These are phyloP conservation scores for Przewalskia tangutica DNA, from an alignment of 257 asterid genomes.

Conservation along the genomic window DNA sequence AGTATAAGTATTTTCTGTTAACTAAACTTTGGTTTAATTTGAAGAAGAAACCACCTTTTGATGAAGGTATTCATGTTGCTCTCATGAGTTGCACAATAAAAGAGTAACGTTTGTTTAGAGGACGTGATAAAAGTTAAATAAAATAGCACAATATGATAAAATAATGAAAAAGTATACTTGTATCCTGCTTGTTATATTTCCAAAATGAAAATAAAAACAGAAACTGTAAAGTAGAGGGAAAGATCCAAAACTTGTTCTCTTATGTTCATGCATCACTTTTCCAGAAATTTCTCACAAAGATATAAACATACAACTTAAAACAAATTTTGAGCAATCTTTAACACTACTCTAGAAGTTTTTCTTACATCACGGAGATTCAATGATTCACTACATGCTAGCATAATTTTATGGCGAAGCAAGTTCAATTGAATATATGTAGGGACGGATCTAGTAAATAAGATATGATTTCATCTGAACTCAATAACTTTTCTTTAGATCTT, in stretches of 20 bases:
- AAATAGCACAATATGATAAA: background rate
- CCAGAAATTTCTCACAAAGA: constrained; percentile 1
- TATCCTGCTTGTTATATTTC: background rate
- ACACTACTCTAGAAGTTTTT: background rate
- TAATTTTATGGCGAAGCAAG: fast-evolving
- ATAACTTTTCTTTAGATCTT: background rate
- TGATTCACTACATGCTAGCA: background rate
- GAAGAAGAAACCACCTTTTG: background rate
- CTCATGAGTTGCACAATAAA: background rate
- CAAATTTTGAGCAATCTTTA: no score
- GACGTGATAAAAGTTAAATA: background rate
- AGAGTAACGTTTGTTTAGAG: background rate
- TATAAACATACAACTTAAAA: background rate
- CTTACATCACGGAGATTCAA: no score
- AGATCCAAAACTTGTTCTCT: background rate
- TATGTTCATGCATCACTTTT: background rate
- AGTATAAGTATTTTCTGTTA: background rate
- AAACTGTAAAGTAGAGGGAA: background rate
- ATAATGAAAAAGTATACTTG: background rate
- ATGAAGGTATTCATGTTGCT: background rate
- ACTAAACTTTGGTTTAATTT: background rate
- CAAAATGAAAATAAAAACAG: background rate
- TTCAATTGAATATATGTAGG: background rate
- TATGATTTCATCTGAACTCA: background rate
- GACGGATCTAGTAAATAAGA: background rate